Base-by-base conservation (phyloP, 441 rosid genomes). In the Raphanus hybrid region DNA sequence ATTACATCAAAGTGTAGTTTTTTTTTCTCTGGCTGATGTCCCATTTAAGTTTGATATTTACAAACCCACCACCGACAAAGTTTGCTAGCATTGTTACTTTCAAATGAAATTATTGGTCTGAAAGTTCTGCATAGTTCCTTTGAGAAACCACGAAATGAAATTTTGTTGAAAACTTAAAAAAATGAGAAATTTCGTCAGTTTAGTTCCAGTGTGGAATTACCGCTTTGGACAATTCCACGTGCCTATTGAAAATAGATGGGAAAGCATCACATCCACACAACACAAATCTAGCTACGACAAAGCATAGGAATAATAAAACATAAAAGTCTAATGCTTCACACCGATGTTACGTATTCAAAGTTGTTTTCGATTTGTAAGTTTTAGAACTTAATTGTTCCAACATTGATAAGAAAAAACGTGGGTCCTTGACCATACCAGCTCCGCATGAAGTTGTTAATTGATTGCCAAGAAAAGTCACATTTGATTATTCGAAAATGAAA, bases 261-360 rank as follows among this genome's bases (percentile, higher is more conserved):
- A 74, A 60, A 68, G 18, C 55, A 63, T 74, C 71, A 74, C 67
- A 64, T 63, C 82, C 78, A 73, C 78, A 69, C 71, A 74, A 73
- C 71, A 64, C 68, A 69, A 69, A 63, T 78, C 82, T 55, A 62
- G 67, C 59, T 16, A 73, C 14, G 3, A 43, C 50, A 67, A 34
- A 58, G 32, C 66, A 29, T 18, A 59, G 9, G 8, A 26, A 23
- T 4, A 27, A 37, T 5, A 15, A 4, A 4, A 27, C 3, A 43
- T 43, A 52, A 43, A 64, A 63, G 52, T 41, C 75, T 63, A 16
- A 12, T 52, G 50, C 48, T 45, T 65, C 12, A 59, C 50, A 35
- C 34, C 57, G 60, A 0, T 14, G 11, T 77, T 27, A 41, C 29
- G 52, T 48, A 23, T 63, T 12, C 8, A 41, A 16, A 1, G 3